These are phyloP conservation scores for Fusarium mangiferae DNA, from an alignment of 2,329 filamentous ascomycete species.

Conservation along the genomic window DNA sequence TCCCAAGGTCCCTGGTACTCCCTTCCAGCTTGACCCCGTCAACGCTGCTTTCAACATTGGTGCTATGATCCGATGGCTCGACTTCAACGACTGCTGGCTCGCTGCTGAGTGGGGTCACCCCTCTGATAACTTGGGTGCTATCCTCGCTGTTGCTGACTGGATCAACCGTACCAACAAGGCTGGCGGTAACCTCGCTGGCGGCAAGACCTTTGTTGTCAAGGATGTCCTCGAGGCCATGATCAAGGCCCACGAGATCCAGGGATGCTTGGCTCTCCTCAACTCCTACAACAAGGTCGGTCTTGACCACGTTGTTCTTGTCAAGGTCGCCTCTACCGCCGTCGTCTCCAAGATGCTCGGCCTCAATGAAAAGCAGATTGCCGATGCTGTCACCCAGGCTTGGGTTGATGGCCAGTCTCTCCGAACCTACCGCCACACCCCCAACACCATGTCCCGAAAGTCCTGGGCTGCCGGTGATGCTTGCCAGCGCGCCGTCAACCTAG, in stretches of 20 bases:
- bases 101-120: constrained; percentile 99
- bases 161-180: constrained; percentile 87
- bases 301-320: constrained; percentile 97
- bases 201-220: constrained; percentile 87
- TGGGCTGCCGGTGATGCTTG: constrained; percentile 99
- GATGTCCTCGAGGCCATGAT: constrained; percentile 98
- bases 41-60: constrained; percentile 99
- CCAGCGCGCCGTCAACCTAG: constrained; percentile 92
- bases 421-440: constrained; percentile 96
- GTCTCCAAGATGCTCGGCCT: constrained; percentile 96
- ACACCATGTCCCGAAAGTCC: constrained; percentile 99
- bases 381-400: constrained; percentile 96
- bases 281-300: constrained; percentile 98
- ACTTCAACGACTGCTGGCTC: constrained; percentile 99
- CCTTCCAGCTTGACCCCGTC: constrained; percentile 93
- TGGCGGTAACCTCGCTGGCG: constrained; percentile 82
- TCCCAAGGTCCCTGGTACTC: constrained; percentile 88
- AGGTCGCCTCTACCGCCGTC: constrained; percentile 94
- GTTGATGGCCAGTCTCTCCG: constrained; percentile 95
- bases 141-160: constrained; percentile 97
- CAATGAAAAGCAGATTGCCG: constrained; percentile 88
- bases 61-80: constrained; percentile 98
- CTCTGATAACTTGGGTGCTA: constrained; percentile 96
- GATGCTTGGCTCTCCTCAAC: constrained; percentile 95
- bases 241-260: constrained; percentile 99